Evolutionary conservation across 345 rosid genomes (phyloP).

Genomic region (Salix brachista): DNA sequence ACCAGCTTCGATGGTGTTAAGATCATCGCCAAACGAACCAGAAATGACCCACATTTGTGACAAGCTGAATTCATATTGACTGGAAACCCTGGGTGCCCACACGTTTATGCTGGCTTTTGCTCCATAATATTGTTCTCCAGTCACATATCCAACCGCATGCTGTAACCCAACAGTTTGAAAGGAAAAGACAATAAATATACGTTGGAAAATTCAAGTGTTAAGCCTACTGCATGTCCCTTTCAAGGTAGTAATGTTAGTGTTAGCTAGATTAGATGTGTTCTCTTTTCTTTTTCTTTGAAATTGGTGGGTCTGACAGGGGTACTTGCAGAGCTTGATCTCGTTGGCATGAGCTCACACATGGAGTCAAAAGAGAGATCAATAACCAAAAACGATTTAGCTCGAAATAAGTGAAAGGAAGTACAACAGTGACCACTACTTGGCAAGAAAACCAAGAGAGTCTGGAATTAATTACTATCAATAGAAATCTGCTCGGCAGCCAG

Average conservation of each 20-base stretch:
- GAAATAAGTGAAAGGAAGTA: constrained; percentile 8
- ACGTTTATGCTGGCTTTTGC: constrained; percentile 97
- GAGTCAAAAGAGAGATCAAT: neutral
- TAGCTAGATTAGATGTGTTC: neutral
- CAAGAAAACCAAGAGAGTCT: constrained; percentile 7
- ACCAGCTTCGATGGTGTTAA: constrained; percentile 98
- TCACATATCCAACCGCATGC: constrained; percentile 97
- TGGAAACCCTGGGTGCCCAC: constrained; percentile 80
- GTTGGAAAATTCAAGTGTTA: neutral
- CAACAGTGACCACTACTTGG: no score
- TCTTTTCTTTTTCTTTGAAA: neutral
- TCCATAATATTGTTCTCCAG: constrained; percentile 81
- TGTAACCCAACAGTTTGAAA: constrained; percentile 25
- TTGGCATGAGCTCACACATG: neutral
- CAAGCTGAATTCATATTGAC: constrained; percentile 82
- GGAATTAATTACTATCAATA: neutral
- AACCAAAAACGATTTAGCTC: neutral
- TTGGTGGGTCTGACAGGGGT: neutral
- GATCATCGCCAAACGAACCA: constrained; percentile 86
- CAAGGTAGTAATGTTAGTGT: neutral
- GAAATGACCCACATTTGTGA: constrained; percentile 97
- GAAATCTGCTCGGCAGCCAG: neutral
- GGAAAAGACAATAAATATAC: neutral
- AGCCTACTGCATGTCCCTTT: neutral
- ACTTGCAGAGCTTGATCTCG: neutral